Evolutionary conservation across 2,329 filamentous ascomycete genomes (phyloP), one percentile per base, ranked within the genome.

Genomic region (Fusarium sp.): DNA sequence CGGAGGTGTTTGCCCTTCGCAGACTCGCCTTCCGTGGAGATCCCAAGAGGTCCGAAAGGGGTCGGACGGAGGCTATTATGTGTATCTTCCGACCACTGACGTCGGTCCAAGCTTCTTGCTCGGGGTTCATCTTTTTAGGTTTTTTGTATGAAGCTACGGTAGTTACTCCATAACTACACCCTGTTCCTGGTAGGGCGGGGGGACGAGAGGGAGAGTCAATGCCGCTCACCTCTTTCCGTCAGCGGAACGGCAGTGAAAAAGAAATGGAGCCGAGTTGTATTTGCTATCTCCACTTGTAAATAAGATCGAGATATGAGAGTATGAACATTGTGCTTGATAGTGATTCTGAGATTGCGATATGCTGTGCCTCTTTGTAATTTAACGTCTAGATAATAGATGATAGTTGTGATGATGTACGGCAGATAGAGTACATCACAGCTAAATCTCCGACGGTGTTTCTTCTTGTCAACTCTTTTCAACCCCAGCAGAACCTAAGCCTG

Each of bases 391-490:
- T 37, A 37, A n/a, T 37, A 18, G 5, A 51, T 41, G 23, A 51
- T 31, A 13, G 25, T 21, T 37, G 34, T 18, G 3, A 25, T 25
- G 23, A 28, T 28, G 26, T 28, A 28, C 25, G 25, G 25, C 25
- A 26, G 25, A 26, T 26, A 26, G 25, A 26, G 31, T 37, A 37
- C 16, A 37, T 37, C 18, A 37, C 34, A 10, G 72, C 64, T 51
- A 51, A 71, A 69, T 74, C 71, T 74, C 71, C 69, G 71, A 53
- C 43, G 42, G 58, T 58, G 54, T 58, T 60, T 72, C 61, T 50
- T 51, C 37, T 34, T 50, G 19, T 30, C 26, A 34, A 14, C 44
- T 44, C 46, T 25, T 16, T 13, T 12, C 13, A 69, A 69, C 69
- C 34, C 34, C 18, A 37, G 34, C 18, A 37, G 18, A 18, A 37